phyloP scores from a whole-genome alignment of 257 asterid species.

The Apocynum venetum region DNA sequence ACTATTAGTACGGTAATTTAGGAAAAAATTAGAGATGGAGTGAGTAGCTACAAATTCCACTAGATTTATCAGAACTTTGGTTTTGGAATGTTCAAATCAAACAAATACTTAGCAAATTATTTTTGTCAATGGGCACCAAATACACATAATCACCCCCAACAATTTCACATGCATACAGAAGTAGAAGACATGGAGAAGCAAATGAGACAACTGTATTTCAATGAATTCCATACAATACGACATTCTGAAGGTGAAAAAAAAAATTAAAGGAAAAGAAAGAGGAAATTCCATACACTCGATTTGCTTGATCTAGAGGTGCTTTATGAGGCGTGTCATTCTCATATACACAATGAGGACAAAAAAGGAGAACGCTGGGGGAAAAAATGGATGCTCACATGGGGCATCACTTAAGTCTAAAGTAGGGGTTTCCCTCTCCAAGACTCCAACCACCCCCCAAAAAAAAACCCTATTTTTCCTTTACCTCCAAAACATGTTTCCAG shows the following conservation, averaged over 20 bases:
- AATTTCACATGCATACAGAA: neutral
- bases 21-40: no score
- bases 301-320: neutral
- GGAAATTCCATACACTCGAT: neutral
- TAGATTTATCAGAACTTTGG: no score
- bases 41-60: no score
- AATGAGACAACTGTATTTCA: neutral
- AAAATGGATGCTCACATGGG: constrained; percentile 17
- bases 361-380: neutral
- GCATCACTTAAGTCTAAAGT: neutral
- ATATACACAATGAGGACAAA: neutral
- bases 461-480: no score
- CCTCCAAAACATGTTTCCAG: neutral
- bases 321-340: neutral
- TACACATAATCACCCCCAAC: neutral
- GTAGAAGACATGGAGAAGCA: neutral
- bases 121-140: no score
- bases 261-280: neutral
- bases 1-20: no score
- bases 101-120: no score
- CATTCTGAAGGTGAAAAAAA: neutral
- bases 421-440: no score
- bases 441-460: no score
- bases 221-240: neutral
- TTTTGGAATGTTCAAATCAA: no score